Percentiles rank a stretch among this genome's conserved stretches.
Conservation (phyloP, 495 filamentous ascomycete species). For the Neohortaea acidophila region DNA sequence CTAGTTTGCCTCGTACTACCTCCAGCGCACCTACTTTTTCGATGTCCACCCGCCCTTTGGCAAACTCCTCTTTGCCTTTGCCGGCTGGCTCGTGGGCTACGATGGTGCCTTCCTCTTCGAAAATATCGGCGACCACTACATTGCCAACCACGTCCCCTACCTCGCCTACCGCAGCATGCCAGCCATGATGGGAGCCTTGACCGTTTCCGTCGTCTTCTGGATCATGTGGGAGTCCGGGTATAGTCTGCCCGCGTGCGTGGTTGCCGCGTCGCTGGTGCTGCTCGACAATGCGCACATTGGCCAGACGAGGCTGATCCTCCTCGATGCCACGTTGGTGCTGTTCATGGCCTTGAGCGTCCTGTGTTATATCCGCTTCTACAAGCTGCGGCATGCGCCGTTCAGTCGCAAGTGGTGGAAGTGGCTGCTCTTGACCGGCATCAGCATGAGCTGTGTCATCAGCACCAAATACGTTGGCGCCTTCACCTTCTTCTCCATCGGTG, state of each 20-base stretch:
- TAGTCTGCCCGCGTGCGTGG: conserved; percentile 76
- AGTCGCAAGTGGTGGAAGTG: conserved; percentile 98
- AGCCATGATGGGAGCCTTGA: conserved; percentile 77
- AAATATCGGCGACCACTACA: conserved; percentile 98
- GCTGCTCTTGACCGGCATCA: conserved; percentile 86
- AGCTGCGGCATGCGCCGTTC: conserved; percentile 79
- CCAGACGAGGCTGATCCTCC: conserved; percentile 85
- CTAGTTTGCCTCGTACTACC: conserved; percentile 91
- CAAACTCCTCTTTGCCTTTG: conserved; percentile 76
- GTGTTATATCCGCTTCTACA: conserved; percentile 95
- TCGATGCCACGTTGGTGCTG: conserved; percentile 86
- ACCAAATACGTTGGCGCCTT: conserved; percentile 96
- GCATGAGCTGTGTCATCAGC: conserved; percentile 91
- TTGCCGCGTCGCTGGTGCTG: conserved; percentile 73
- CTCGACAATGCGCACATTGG: conserved; percentile 98
- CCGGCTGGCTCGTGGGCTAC: conserved; percentile 91
- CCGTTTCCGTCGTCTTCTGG: conserved; percentile 82
- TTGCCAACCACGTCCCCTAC: conserved; percentile 91
- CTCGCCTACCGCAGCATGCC: conserved; percentile 90
- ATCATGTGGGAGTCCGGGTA: conserved; percentile 99
- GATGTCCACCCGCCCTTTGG: conserved; percentile 97
- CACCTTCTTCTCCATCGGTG: conserved; percentile 92
- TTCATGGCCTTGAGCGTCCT: conserved; percentile 90
- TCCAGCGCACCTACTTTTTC: conserved; percentile 98
- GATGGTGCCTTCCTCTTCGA: conserved; percentile 97